Evolutionary conservation across 495 filamentous ascomycete genomes (phyloP), one percentile per base, ranked within the genome.

Genomic region (Neurospora terricola): DNA sequence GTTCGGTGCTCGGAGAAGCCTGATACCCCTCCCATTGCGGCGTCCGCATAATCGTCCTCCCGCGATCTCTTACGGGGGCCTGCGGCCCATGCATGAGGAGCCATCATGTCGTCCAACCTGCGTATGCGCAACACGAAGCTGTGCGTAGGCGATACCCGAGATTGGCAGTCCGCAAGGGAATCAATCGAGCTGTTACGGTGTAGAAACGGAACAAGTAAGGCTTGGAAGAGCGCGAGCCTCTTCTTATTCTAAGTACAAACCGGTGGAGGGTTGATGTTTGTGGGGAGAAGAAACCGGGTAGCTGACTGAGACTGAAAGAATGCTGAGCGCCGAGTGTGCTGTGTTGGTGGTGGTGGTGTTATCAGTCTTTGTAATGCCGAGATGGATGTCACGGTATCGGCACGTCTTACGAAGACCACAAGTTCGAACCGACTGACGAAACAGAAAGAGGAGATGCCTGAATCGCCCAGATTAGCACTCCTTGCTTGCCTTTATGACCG

Each of bases 1-100:
- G 80, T 84, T 71, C 84, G 80, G 75, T 87, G 85, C 75, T 86
- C 84, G 0, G 82, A 83, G 70, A 85, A 85, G 66, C 84, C 81
- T 8, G 82, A 70, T 23, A 76, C 79, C n/a, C 77, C 75, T 54
- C 73, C 76, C 18, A 69, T 66, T 10, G 73, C 43, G 18, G 77
- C 66, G 27, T 79, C 81, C 10, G 73, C 76, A 42, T 74, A 75
- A 5, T 82, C 81, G 18, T 81, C 81, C 45, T 83, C 81, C 36
- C 80, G 73, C 36, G 71, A 59, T 34, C 81, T 69, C 74, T 83
- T 83, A 38, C 79, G 78, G 21, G 72, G 71, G 8, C 71, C 73
- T 18, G 79, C 77, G 48, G 77, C 75, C 71, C 75, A 78, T 34
- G 69, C 74, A 40, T 73, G 69, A 9, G 71, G 69, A 36, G 72